A percentile compares a stretch with the other conserved stretches of the same genome.
phyloP scores from a whole-genome alignment of 441 rosid genomes.

The Populus hybrid region DNA sequence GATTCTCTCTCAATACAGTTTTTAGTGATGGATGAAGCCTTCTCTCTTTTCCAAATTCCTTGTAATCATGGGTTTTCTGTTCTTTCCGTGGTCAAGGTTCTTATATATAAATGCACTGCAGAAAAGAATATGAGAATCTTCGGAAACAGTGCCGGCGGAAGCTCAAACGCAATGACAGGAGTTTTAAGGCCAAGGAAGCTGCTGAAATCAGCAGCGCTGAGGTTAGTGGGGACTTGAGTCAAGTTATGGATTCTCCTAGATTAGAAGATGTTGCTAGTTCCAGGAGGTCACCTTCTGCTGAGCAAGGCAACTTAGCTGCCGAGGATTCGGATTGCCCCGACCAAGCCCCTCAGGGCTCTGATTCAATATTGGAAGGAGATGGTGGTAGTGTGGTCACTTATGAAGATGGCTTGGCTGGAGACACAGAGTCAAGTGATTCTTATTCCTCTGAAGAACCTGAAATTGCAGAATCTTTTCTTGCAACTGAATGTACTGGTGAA shows the following conservation, averaged over 20 bases:
- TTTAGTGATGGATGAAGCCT: slow-evolving; percentile 5
- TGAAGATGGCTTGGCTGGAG: slow-evolving; percentile 41
- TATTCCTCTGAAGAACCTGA: slow-evolving; percentile 43
- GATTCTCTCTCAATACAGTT: not conserved
- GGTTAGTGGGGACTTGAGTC: slow-evolving; percentile 35
- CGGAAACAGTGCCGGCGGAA: slow-evolving; percentile 53
- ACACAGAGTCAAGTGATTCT: slow-evolving; percentile 51
- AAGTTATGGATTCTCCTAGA: slow-evolving; percentile 42
- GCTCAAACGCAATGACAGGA: slow-evolving; percentile 34
- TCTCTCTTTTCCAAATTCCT: not conserved
- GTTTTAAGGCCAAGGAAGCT: slow-evolving; percentile 32
- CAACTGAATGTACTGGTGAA: slow-evolving; percentile 12
- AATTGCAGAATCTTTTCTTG: slow-evolving; percentile 7
- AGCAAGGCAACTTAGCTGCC: slow-evolving; percentile 24
- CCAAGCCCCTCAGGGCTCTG: slow-evolving; percentile 21
- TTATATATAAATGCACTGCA: slow-evolving; percentile 31
- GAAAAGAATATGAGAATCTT: slow-evolving; percentile 65
- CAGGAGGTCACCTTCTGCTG: slow-evolving; percentile 37
- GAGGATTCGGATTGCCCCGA: slow-evolving; percentile 29
- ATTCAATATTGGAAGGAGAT: slow-evolving; percentile 37
- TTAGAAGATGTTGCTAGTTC: slow-evolving; percentile 47
- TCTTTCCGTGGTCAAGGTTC: slow-evolving; percentile 1
- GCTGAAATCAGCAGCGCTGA: slow-evolving; percentile 32
- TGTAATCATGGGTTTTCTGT: not conserved
- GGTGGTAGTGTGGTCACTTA: slow-evolving; percentile 39